A percentile compares a stretch with the other conserved stretches of the same genome.
phyloP scores from a whole-genome alignment of 139 green algal species.

The Auxenochlorella pyrenoidosa region DNA sequence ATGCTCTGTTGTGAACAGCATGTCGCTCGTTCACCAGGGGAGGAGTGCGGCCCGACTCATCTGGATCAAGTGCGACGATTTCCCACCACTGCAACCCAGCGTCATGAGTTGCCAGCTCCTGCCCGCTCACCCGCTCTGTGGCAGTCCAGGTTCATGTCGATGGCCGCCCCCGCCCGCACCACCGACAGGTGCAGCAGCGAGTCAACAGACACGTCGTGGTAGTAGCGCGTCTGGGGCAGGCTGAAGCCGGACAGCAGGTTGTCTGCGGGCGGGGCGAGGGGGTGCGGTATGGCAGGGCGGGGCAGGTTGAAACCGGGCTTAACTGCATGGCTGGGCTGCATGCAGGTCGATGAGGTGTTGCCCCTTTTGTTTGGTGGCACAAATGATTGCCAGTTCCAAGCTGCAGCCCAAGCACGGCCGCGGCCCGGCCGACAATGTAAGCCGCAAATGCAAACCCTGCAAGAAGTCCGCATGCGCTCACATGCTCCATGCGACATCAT shows the following conservation, averaged over 20 bases:
- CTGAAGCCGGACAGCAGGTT: not conserved
- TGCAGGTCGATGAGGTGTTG: not conserved
- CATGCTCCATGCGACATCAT: constrained; percentile 6
- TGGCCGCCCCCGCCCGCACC: not conserved
- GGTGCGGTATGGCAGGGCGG: not conserved
- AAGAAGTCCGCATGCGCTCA: no score
- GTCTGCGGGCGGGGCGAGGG: not conserved
- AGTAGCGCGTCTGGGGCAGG: constrained; percentile 2
- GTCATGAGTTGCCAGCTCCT: no score
- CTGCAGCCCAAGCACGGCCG: no score
- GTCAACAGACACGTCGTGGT: not conserved
- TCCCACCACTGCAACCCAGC: no score
- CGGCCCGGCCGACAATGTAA: no score
- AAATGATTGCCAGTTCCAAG: no score
- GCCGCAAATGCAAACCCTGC: no score
- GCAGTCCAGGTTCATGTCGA: constrained; percentile 11
- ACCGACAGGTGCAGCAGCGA: constrained; percentile 2
- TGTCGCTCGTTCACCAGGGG: no score
- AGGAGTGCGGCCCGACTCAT: no score
- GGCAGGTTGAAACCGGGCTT: no score
- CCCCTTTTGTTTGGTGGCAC: not conserved
- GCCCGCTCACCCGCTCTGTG: not conserved
- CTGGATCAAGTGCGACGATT: not conserved
- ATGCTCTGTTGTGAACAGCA: no score
- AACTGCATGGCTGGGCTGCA: no score